A percentile compares a stretch with the other conserved stretches of the same genome.
Conservation (phyloP, 495 filamentous ascomycete species). For the Penicillium egyptiacum region DNA sequence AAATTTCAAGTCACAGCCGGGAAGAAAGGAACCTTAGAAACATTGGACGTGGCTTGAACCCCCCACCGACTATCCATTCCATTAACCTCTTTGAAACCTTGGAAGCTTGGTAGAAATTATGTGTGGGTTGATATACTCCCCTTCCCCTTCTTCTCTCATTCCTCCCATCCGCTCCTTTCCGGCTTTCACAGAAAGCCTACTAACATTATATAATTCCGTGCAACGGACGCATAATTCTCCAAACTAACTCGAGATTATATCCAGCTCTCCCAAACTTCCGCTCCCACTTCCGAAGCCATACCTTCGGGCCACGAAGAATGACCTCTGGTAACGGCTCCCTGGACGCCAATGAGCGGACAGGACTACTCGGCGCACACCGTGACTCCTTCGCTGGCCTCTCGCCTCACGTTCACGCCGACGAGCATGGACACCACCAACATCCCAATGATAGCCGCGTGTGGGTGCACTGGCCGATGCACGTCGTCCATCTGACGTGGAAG, state of each 20-base stretch:
- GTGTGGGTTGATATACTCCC: constrained; percentile 17
- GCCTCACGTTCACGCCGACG: constrained; percentile 15
- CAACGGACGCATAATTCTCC: not conserved
- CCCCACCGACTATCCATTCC: constrained; percentile 11
- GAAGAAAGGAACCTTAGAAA: not conserved
- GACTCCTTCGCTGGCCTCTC: constrained; percentile 23
- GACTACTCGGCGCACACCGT: constrained; percentile 29
- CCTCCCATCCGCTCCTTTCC: constrained; percentile 10
- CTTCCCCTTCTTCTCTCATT: constrained; percentile 7
- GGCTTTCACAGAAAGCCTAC: constrained; percentile 5
- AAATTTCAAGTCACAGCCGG: constrained; percentile 5
- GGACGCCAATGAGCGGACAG: constrained; percentile 33
- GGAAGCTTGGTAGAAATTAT: constrained; percentile 21
- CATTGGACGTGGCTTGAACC: constrained; percentile 21
- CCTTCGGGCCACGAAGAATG: constrained; percentile 39
- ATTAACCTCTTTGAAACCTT: constrained; percentile 12
- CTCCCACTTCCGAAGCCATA: constrained; percentile 35
- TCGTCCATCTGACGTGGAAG: constrained; percentile 50
- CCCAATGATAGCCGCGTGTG: constrained; percentile 44
- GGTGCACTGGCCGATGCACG: constrained; percentile 57
- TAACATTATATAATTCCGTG: constrained; percentile 4
- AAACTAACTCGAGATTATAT: not conserved
- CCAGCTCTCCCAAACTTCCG: constrained; percentile 34
- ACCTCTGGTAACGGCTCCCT: constrained; percentile 28
- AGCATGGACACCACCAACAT: constrained; percentile 26